These are phyloP conservation scores for Debaryomyces nepalensis DNA, from an alignment of 1,139 yeast genomes.

Conservation along the genomic window DNA sequence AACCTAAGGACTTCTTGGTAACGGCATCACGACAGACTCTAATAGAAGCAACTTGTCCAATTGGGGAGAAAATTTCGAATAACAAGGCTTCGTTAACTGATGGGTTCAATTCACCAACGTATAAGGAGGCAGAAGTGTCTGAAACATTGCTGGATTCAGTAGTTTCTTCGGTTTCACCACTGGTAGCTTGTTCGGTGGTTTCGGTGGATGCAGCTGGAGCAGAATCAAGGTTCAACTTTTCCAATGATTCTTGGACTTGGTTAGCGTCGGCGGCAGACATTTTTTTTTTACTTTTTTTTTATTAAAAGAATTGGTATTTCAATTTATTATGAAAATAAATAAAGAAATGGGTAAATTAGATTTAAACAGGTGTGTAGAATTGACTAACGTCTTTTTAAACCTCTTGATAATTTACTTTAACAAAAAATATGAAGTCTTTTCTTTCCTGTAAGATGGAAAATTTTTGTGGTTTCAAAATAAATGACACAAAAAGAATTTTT, in stretches of 20 bases:
- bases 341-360: slow-evolving; percentile 15
- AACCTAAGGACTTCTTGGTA: slow-evolving; percentile 95
- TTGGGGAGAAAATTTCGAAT: slow-evolving; percentile 91
- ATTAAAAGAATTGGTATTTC: slow-evolving; percentile 13
- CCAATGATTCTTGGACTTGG: slow-evolving; percentile 60
- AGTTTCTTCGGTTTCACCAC: slow-evolving; percentile 31
- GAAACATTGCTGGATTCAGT: slow-evolving; percentile 42
- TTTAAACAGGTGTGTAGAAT: slow-evolving; percentile 10
- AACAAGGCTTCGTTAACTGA: slow-evolving; percentile 92
- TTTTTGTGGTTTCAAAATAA: slow-evolving; percentile 13
- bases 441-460: slow-evolving; percentile 9
- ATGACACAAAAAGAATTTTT: slow-evolving; percentile 14
- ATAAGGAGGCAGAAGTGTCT: slow-evolving; percentile 80
- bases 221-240: slow-evolving; percentile 53
- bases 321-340: slow-evolving; percentile 15
- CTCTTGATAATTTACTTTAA: slow-evolving; percentile 10
- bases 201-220: slow-evolving; percentile 39
- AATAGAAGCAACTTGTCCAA: slow-evolving; percentile 95
- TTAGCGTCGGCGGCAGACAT: slow-evolving; percentile 57
- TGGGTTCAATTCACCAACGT: slow-evolving; percentile 97
- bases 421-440: slow-evolving; percentile 9
- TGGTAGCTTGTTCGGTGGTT: slow-evolving; percentile 30
- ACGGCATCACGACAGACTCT: slow-evolving; percentile 99
- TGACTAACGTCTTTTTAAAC: slow-evolving; percentile 12
- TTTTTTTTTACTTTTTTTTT: slow-evolving; percentile 20